Evolutionary conservation across 331 rosid species (phyloP), one percentile per base, ranked within the genome.

Genomic region (Quercus tomentella): DNA sequence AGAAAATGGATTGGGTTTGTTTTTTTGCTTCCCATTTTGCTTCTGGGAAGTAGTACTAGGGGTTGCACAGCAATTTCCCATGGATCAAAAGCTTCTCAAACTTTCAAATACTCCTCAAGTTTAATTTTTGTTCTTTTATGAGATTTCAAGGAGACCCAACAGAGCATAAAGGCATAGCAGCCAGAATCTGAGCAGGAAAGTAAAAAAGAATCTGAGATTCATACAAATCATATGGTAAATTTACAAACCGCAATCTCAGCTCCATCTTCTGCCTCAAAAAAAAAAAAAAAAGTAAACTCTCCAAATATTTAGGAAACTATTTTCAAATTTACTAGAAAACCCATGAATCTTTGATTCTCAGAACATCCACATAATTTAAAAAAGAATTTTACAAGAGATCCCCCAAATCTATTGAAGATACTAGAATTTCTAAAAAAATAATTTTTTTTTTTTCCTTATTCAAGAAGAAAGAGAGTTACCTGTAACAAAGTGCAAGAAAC

Each of bases 41-140:
- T 61, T 58, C 52, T 57, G 83, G 28, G 82, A 83, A 33, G 83
- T 75, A 49, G 79, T 74, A 23, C 89, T 72, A 12, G 89, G 83
- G 18, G 60, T 51, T 25, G 84, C 91, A 62, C 91, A 88, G 55
- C 91, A 88, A 77, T 88, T 88, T 56, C 91, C 91, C 91, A 88
- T 86, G 69, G 78, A 71, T 75, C 80, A 69, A 56, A 3, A 49
- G 5, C 55, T 14, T 49, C 55, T 49, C 55, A 49, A 49, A 12
- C 16, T 14, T 49, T 49, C 55, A 11, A 49, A 12, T 49, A 11
- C 55, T 14, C 18, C 18, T 11, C 55, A 49, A 49, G 18, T 49
- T 49, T 4, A 3, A 3, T 12, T 49, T 49, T 49, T 49, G 17
- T 49, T 35, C 3, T 22, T 37, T 70, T 58, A 54, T 57, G 75